A percentile compares a stretch with the other conserved stretches of the same genome.
Evolutionary conservation across 75 land plant species (phyloP).

Genomic region (Pseudotsuga menziesii): DNA sequence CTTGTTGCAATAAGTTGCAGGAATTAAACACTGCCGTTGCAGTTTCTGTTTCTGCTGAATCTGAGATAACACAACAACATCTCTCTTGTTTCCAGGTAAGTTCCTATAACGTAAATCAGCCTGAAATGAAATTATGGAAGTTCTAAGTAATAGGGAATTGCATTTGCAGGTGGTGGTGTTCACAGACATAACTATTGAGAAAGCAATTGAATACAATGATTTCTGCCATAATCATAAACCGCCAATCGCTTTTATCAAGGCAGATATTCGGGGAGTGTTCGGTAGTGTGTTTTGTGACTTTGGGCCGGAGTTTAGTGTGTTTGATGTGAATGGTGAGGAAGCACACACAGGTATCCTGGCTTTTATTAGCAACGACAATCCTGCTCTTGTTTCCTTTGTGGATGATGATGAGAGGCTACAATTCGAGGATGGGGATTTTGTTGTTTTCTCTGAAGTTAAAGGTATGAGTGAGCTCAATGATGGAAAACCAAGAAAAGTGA

Average conservation of each 20-base stretch:
- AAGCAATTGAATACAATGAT: conserved; percentile 66
- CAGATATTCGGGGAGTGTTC: conserved; percentile 85
- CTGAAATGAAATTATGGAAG: not conserved
- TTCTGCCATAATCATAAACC: conserved; percentile 80
- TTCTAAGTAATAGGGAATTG: not conserved
- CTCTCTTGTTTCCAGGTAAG: conserved; percentile 62
- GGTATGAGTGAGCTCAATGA: conserved; percentile 94
- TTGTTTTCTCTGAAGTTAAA: conserved; percentile 81
- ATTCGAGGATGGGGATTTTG: conserved; percentile 96
- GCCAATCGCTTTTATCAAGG: conserved; percentile 80
- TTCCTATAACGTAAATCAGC: not conserved
- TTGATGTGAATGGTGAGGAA: conserved; percentile 93
- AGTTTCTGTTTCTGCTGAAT: conserved; percentile 30
- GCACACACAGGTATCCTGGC: conserved; percentile 96
- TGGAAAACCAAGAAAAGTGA: conserved; percentile 83
- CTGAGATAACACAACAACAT: conserved; percentile 35
- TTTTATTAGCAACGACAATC: conserved; percentile 74
- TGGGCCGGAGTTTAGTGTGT: conserved; percentile 86
- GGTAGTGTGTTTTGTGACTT: conserved; percentile 94
- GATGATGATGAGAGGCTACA: conserved; percentile 88
- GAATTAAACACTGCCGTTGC: conserved; percentile 61
- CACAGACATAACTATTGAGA: conserved; percentile 55
- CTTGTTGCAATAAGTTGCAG: conserved; percentile 61
- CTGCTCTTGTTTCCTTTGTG: conserved; percentile 83
- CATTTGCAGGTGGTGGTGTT: conserved; percentile 58